A percentile compares a stretch with the other conserved stretches of the same genome.
phyloP scores from a whole-genome alignment of 495 filamentous ascomycete genomes.

The Tuber magnatum region DNA sequence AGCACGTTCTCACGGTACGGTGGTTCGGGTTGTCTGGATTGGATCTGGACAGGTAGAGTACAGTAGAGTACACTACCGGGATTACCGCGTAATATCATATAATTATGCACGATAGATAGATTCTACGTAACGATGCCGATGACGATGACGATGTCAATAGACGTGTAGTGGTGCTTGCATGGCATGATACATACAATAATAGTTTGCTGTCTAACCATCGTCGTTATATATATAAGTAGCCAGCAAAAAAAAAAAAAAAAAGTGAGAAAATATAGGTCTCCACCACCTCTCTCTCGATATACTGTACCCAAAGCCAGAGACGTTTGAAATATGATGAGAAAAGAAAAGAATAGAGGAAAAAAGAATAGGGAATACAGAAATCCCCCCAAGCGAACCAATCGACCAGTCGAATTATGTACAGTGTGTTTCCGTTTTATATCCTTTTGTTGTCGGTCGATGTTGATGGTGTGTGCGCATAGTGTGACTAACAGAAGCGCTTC shows the following conservation, averaged over 20 bases:
- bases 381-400: not conserved
- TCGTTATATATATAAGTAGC: not conserved
- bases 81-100: not conserved
- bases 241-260: not conserved
- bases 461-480: not conserved
- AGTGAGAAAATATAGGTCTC: not conserved
- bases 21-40: not conserved
- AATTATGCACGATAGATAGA: not conserved
- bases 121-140: not conserved
- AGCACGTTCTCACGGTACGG: not conserved
- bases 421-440: slow-evolving; percentile 5
- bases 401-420: slow-evolving; percentile 4
- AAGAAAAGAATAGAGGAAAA: not conserved
- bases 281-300: not conserved
- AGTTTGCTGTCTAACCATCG: not conserved
- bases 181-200: not conserved
- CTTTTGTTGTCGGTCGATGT: not conserved
- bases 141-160: not conserved
- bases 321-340: not conserved
- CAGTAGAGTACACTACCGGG: no score
- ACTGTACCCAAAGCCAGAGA: not conserved
- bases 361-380: no score
- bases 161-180: not conserved
- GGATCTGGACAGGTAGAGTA: not conserved
- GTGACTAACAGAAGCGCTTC: slow-evolving; percentile 7